Base-by-base conservation (phyloP, 441 rosid species). In the Erysimum pusillum region DNA sequence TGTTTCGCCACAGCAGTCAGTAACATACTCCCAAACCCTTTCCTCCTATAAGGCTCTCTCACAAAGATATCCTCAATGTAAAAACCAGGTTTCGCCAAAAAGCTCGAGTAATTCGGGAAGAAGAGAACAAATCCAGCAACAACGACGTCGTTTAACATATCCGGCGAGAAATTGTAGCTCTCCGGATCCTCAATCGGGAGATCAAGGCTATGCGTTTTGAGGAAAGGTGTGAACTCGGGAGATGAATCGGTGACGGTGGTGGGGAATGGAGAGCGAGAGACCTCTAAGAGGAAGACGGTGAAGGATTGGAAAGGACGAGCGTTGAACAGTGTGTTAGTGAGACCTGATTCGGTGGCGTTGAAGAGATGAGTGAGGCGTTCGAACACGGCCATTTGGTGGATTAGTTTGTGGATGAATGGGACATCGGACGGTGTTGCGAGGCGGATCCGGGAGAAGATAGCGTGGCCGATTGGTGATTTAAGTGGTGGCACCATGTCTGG, bases 371-470 rank as follows among this genome's bases (percentile, higher is more conserved):
- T 64, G 5, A 95, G 91, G 6, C 78, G 81, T 67, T 95, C 97
- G 77, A 90, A 95, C 58, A 91, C 90, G 28, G 98, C 97, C 97
- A 95, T 86, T 42, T 87, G 98, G 85, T 90, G 84, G 82, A 91
- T 95, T 18, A 91, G 88, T 51, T 89, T 91, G 94, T 89, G 92
- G 80, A 95, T 87, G 90, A 78, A 86, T 39, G 96, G 96, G 51
- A 89, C 90, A 78, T 95, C 98, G 12, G 79, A 35, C 0, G 91
- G 90, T 0, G 91, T 82, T 8, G 96, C 96, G 17, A 95, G 93
- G 35, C 99, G 96, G 88, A 95, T 87, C 9, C 99, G 83, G 74
- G 89, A 67, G 87, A 93, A 95, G 18, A 90, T 42, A 0, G 99
- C 87, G 82, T 83, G 44, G 42, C 90, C 89, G 7, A 70, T 53